These are phyloP conservation scores for Byssothecium circinans DNA, from an alignment of 2,329 filamentous ascomycete genomes.

Conservation along the genomic window DNA sequence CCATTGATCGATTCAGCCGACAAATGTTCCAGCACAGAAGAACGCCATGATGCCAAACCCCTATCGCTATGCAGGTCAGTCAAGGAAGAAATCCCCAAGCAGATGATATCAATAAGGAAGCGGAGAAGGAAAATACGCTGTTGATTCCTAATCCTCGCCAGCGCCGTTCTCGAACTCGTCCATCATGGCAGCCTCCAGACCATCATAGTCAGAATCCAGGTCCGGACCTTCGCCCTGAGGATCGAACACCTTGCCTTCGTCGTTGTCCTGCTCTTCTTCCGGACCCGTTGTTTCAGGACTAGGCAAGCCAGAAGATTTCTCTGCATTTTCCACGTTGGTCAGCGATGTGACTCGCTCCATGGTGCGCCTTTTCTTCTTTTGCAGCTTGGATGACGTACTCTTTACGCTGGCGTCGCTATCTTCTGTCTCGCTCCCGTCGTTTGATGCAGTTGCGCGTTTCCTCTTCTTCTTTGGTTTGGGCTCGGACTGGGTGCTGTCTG, in stretches of 20 bases:
- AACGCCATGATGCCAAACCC: constrained; percentile 34
- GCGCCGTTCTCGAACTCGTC: constrained; percentile 39
- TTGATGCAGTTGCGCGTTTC: constrained; percentile 40
- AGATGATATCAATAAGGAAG: constrained; percentile 1
- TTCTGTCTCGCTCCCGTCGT: constrained; percentile 42
- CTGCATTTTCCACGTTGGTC: constrained; percentile 46
- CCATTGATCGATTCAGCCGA: neutral
- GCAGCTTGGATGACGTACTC: constrained; percentile 44
- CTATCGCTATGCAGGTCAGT: constrained; percentile 41
- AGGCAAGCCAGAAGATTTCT: constrained; percentile 45
- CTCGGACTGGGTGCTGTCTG: constrained; percentile 31
- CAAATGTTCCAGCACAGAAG: neutral
- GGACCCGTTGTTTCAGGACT: constrained; percentile 45
- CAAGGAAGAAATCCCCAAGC: constrained; percentile 8
- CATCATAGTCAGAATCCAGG: constrained; percentile 56
- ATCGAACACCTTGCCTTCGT: constrained; percentile 46
- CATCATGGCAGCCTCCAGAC: constrained; percentile 47
- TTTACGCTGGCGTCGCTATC: constrained; percentile 45
- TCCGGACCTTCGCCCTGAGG: constrained; percentile 34
- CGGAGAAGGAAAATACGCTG: neutral
- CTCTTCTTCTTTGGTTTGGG: constrained; percentile 25
- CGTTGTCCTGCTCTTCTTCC: constrained; percentile 46
- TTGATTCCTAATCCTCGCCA: constrained; percentile 14
- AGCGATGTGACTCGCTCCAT: constrained; percentile 51
- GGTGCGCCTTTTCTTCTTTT: constrained; percentile 52